Evolutionary conservation across 352 stramenopile genomes (phyloP).

Genomic region (Sclerospora graminicola): DNA sequence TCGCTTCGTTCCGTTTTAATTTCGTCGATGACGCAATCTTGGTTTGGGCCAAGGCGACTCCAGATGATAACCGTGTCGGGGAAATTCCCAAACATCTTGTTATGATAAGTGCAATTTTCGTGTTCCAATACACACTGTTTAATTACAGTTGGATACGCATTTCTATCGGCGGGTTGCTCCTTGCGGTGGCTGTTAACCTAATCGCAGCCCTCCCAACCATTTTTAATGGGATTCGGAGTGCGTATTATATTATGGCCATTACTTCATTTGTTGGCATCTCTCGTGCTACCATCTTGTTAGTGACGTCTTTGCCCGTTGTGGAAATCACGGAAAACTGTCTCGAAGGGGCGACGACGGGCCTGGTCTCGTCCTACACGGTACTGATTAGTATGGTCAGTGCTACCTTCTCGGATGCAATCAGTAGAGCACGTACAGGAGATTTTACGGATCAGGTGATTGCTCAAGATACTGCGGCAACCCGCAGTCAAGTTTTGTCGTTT

Average conservation of each 20-base stretch:
- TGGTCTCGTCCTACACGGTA: slow-evolving; percentile 51
- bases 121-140: slow-evolving; percentile 47
- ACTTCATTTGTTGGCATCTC: slow-evolving; percentile 34
- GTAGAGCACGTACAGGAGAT: slow-evolving; percentile 27
- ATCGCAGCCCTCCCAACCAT: slow-evolving; percentile 35
- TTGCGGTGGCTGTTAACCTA: slow-evolving; percentile 26
- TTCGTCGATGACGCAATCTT: slow-evolving; percentile 36
- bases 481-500: slow-evolving; percentile 28
- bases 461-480: slow-evolving; percentile 22
- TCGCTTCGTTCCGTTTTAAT: slow-evolving; percentile 55
- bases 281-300: slow-evolving; percentile 26
- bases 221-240: slow-evolving; percentile 28
- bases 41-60: slow-evolving; percentile 35
- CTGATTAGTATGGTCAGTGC: slow-evolving; percentile 51
- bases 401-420: slow-evolving; percentile 49
- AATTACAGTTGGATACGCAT: slow-evolving; percentile 70
- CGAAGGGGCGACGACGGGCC: slow-evolving; percentile 53
- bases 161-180: slow-evolving; percentile 30
- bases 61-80: slow-evolving; percentile 25
- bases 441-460: slow-evolving; percentile 27
- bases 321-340: slow-evolving; percentile 68
- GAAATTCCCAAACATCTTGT: slow-evolving; percentile 38
- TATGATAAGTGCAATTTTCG: slow-evolving; percentile 33
- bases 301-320: slow-evolving; percentile 52
- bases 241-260: slow-evolving; percentile 41